Evolutionary conservation across 257 asterid species (phyloP).

Genomic region (Penstemon davidsonii): DNA sequence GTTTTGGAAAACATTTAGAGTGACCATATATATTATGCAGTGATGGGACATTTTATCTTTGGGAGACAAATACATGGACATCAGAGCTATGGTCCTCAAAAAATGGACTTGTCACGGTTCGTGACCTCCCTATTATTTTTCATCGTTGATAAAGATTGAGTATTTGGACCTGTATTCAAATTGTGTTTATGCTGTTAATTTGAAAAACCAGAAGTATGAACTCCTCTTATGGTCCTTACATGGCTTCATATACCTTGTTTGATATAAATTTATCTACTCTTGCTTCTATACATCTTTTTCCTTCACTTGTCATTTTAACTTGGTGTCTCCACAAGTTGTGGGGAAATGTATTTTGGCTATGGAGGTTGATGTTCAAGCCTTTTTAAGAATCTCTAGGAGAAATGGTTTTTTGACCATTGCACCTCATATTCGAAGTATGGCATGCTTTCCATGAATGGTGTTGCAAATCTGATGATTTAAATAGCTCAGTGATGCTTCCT

Average conservation of each 20-base stretch:
- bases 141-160: background rate
- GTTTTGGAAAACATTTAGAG: slow-evolving; percentile 17
- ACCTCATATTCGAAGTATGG: slow-evolving; percentile 1
- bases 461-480: slow-evolving; percentile 7
- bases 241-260: no score
- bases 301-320: slow-evolving; percentile 10
- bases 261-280: background rate
- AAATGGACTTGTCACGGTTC: slow-evolving; percentile 88
- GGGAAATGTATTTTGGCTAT: background rate
- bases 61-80: slow-evolving; percentile 99
- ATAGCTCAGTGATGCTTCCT: background rate
- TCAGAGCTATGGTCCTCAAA: slow-evolving; percentile 95
- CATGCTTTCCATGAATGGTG: background rate
- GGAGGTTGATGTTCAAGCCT: slow-evolving; percentile 1
- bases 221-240: background rate
- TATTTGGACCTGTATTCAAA: background rate
- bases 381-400: slow-evolving; percentile 2
- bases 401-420: background rate
- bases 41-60: slow-evolving; percentile 93
- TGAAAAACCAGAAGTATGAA: background rate
- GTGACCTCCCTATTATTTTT: slow-evolving; percentile 33
- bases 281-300: background rate
- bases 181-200: slow-evolving; percentile 13
- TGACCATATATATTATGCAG: slow-evolving; percentile 46
- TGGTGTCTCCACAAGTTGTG: slow-evolving; percentile 10